phyloP scores from a whole-genome alignment of 1,139 yeast genomes.

The Candida smagusa region DNA sequence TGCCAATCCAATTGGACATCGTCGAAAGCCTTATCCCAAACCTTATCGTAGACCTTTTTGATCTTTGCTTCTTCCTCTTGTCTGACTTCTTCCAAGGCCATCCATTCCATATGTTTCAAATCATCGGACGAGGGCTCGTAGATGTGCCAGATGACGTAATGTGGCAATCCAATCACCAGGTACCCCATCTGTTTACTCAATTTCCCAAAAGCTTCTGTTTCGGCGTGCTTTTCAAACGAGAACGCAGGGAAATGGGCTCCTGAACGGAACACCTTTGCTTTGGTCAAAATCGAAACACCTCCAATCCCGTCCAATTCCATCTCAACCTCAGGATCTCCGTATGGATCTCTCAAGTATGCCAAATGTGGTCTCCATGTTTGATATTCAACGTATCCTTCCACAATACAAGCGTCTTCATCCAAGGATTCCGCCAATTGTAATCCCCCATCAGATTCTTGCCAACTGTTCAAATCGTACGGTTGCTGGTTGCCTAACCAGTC shows the following conservation, averaged over 20 bases:
- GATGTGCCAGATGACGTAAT: slow-evolving; percentile 89
- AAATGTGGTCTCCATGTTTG: slow-evolving; percentile 92
- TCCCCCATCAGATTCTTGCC: slow-evolving; percentile 89
- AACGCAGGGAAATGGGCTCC: slow-evolving; percentile 91
- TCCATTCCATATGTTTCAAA: slow-evolving; percentile 92
- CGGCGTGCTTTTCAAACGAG: slow-evolving; percentile 87
- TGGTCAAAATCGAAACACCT: slow-evolving; percentile 80
- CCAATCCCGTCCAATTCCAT: slow-evolving; percentile 91
- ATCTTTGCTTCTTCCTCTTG: slow-evolving; percentile 64
- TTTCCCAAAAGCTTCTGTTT: slow-evolving; percentile 91
- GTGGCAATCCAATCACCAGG: slow-evolving; percentile 80
- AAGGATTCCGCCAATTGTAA: slow-evolving; percentile 70
- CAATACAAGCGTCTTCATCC: slow-evolving; percentile 86
- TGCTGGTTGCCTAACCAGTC: slow-evolving; percentile 88
- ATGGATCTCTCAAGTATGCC: slow-evolving; percentile 82
- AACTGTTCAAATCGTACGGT: slow-evolving; percentile 85
- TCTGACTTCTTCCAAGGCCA: slow-evolving; percentile 87
- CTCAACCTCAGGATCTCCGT: slow-evolving; percentile 82
- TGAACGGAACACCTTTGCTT: slow-evolving; percentile 72
- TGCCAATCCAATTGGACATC: slow-evolving; percentile 70
- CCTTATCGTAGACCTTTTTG: slow-evolving; percentile 66
- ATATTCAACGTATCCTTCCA: slow-evolving; percentile 88
- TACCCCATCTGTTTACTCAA: slow-evolving; percentile 78
- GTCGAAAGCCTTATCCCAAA: slow-evolving; percentile 75
- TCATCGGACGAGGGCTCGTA: slow-evolving; percentile 88